Evolutionary conservation across 768 basidiomycete genomes (phyloP), one percentile per base, ranked within the genome.

Genomic region (Pleurotus platypus): DNA sequence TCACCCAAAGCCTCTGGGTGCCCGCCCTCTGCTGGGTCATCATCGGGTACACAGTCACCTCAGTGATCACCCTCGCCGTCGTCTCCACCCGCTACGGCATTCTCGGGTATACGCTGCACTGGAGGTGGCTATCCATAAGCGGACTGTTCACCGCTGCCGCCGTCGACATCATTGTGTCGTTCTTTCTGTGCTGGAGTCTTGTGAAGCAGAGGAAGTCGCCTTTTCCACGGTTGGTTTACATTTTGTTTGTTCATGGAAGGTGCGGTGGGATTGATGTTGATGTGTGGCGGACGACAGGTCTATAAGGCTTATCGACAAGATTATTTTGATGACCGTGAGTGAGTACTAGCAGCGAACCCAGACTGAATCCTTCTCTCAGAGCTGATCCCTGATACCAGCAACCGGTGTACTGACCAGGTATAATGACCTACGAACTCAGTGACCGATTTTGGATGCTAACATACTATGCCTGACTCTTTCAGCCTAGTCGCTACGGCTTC

Each of bases 251-350:
- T 30, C 27, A 9, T 22, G 38, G n/a, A n/a, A 20, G 15, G 16
- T 16, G 13, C 27, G 8, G 27, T 30, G 27, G 9, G 16, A 16
- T 15, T 38, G 20, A 12, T 22, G 4, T 22, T 53, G 15, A 53
- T 39, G 22, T 15, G 22, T 8, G 15, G 13, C 5, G 18, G 46
- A 2, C 27, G 27, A 39, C 22, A 53, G 50, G 22, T 53, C 50
- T 16, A 6, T 16, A 20, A 38, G 38, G 24, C 38, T 53, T 5
- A 37, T 53, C 12, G 50, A 53, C 24, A 40, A 42, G 39, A 53
- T 53, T 16, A 53, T 53, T 20, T 12, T 53, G 50, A 53, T 53
- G 50, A 39, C 50, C 12, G 38, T 53, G 4, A 22, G 50, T 53
- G 8, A 9, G 50, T 24, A 5, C n/a, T 9, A 30, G 9, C 16